Base-by-base conservation (phyloP, 202 grass and related monocot genomes). In the Sporobolus alterniflorus region DNA sequence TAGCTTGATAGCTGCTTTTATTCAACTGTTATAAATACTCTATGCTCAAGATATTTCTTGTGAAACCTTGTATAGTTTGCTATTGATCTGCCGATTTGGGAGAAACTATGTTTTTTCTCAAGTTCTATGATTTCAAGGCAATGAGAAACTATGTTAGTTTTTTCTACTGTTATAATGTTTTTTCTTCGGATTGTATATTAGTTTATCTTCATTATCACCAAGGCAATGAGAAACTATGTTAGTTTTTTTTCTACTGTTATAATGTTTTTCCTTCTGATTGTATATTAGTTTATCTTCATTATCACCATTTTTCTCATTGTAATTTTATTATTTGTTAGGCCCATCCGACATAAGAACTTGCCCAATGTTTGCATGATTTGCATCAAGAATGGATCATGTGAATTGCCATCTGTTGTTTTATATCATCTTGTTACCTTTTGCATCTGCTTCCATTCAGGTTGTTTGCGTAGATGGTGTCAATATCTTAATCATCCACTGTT, bases 61-160 rank as follows among this genome's bases (percentile, higher is more conserved):
- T 39, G 8, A 39, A 39, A 39, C 36, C 36, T 39, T 39, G 8
- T 39, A 39, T 39, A 6, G 36, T 39, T 39, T 39, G 4, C 36
- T 39, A 39, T 39, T 6, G 36, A 39, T 39, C 8, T 39, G 36
- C 8, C 6, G 8, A 39, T 39, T n/a, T n/a, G n/a, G n/a, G n/a
- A n/a, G n/a, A n/a, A n/a, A n/a, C n/a, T n/a, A n/a, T n/a, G n/a
- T 93, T 91, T 90, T 98, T 80, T 61, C 86, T 94, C 83, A 98
- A 98, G 81, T 98, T 94, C 71, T 39, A 91, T 7, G 90, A 95
- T 29, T 91, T 88, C 51, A 95, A 98, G 88, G 92, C 82, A 86
- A 79, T 83, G 50, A 64, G 33, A n/a, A 59, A 62, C 11, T 5
- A 40, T 9, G 21, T 2, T n/a, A n/a, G n/a, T 64, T 85, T 78